Conservation (phyloP, 2,329 filamentous ascomycete species). For the Fusarium tricinctum region DNA sequence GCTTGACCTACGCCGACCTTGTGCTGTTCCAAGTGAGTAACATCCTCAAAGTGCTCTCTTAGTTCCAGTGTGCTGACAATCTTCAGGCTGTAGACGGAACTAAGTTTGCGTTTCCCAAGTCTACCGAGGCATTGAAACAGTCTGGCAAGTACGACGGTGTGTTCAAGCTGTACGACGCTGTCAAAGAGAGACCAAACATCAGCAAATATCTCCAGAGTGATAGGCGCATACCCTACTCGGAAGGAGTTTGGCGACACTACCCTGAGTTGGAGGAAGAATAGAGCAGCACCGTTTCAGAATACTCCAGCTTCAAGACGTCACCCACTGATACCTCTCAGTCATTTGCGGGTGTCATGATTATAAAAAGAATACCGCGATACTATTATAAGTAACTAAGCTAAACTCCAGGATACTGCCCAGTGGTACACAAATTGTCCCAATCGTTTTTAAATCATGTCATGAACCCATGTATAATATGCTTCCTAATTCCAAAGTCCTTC, state of each 20-base stretch:
- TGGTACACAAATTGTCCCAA: neutral
- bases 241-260: slow-evolving; percentile 80
- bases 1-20: slow-evolving; percentile 79
- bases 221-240: slow-evolving; percentile 70
- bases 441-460: neutral
- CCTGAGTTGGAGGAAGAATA: slow-evolving; percentile 73
- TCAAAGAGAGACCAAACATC: slow-evolving; percentile 74
- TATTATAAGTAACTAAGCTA: neutral
- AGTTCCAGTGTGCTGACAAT: slow-evolving; percentile 52
- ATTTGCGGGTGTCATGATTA: neutral
- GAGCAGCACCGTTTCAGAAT: neutral
- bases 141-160: slow-evolving; percentile 71
- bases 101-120: slow-evolving; percentile 78
- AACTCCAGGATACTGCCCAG: neutral
- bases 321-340: neutral
- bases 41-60: neutral
- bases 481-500: neutral
- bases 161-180: slow-evolving; percentile 73
- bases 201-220: slow-evolving; percentile 78
- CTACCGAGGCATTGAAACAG: slow-evolving; percentile 67
- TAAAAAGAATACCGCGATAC: neutral
- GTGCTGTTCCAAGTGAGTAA: slow-evolving; percentile 76
- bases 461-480: slow-evolving; percentile 6
- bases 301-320: neutral
- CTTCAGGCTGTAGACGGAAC: slow-evolving; percentile 64